Percentiles rank a stretch among this genome's conserved stretches.
Conservation (phyloP, 192 early-diverging fungal genomes). For the Chytriomyces sp. region DNA sequence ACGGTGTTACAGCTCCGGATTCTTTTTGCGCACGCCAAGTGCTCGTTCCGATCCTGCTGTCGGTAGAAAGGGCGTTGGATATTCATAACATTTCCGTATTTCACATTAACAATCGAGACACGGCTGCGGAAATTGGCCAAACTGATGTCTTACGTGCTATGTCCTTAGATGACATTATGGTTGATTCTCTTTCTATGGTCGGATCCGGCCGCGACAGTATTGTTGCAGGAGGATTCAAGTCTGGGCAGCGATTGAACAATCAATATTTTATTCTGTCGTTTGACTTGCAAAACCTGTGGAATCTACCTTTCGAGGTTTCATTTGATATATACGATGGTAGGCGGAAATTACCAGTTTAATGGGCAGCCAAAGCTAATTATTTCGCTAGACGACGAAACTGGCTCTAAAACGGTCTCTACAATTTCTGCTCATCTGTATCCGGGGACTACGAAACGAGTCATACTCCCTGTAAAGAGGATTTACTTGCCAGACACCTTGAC, state of each 20-base stretch:
- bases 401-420: slow-evolving; percentile 17
- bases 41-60: slow-evolving; percentile 67
- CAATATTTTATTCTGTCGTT: slow-evolving; percentile 77
- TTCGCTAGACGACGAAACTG: slow-evolving; percentile 1
- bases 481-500: slow-evolving; percentile 50
- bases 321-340: slow-evolving; percentile 70
- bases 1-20: not conserved
- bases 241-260: not conserved
- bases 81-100: slow-evolving; percentile 67
- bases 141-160: slow-evolving; percentile 28
- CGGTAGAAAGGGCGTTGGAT: slow-evolving; percentile 66
- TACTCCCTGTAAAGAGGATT: slow-evolving; percentile 68
- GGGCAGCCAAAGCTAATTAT: not conserved
- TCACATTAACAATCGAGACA: slow-evolving; percentile 43
- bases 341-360: not conserved
- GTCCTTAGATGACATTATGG: slow-evolving; percentile 50
- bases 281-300: slow-evolving; percentile 77
- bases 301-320: slow-evolving; percentile 68
- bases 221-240: slow-evolving; percentile 17
- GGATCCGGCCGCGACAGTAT: slow-evolving; percentile 30
- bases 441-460: slow-evolving; percentile 57
- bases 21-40: slow-evolving; percentile 70
- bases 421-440: slow-evolving; percentile 44
- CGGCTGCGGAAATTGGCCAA: not conserved
- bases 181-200: slow-evolving; percentile 37